These are phyloP conservation scores for Hymenoscyphus fructigenus DNA, from an alignment of 2,329 filamentous ascomycete species.

Conservation along the genomic window DNA sequence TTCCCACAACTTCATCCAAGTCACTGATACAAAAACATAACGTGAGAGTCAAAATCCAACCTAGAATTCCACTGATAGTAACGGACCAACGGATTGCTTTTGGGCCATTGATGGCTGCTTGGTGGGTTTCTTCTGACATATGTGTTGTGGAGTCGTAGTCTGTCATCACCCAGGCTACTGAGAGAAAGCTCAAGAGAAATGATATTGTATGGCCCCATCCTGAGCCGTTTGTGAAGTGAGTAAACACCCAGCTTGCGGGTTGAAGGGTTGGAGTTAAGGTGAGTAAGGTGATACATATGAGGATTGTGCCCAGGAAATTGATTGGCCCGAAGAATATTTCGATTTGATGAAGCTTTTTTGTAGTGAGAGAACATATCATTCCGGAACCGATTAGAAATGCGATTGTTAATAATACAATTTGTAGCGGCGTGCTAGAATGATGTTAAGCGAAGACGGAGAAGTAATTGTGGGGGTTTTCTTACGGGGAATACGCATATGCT, in stretches of 20 bases:
- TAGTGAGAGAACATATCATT: constrained; percentile 61
- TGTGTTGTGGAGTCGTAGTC: constrained; percentile 68
- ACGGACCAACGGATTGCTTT: constrained; percentile 59
- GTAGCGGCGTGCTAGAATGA: constrained; percentile 49
- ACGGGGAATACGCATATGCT: constrained; percentile 57
- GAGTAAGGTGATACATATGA: constrained; percentile 58
- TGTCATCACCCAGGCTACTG: constrained; percentile 65
- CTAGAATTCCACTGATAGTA: constrained; percentile 57
- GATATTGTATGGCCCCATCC: constrained; percentile 63
- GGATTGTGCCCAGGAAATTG: constrained; percentile 60
- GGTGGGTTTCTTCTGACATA: constrained; percentile 66
- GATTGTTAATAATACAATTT: constrained; percentile 59
- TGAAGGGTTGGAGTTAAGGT: constrained; percentile 59
- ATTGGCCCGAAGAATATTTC: constrained; percentile 66
- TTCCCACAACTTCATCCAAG: constrained; percentile 53
- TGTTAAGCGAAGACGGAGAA: background rate
- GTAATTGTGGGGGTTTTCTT: constrained; percentile 32
- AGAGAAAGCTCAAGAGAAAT: constrained; percentile 57
- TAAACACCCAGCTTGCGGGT: constrained; percentile 59
- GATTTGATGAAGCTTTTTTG: constrained; percentile 57
- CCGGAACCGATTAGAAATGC: constrained; percentile 53
- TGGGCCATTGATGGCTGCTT: constrained; percentile 59
- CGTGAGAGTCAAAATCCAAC: constrained; percentile 62
- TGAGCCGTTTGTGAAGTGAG: constrained; percentile 59
- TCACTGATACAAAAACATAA: constrained; percentile 63